Conservation (phyloP, 805 yeast species). For the Yamadazyma akitaensis region DNA sequence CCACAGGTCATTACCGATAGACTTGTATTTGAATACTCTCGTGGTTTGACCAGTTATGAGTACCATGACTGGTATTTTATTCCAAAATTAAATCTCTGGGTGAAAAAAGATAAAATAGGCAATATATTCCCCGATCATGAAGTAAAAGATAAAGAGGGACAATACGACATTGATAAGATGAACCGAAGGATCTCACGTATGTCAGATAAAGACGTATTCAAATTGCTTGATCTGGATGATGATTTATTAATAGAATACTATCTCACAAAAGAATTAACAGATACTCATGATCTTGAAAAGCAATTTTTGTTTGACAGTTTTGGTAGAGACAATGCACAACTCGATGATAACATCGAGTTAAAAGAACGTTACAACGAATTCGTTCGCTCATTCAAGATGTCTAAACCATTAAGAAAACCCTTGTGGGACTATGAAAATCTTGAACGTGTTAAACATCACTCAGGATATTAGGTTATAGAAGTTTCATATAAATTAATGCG, state of each 20-base stretch:
- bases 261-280: slow-evolving; percentile 19
- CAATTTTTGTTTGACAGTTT: slow-evolving; percentile 15
- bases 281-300: slow-evolving; percentile 18
- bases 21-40: slow-evolving; percentile 18
- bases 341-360: slow-evolving; percentile 1
- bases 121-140: slow-evolving; percentile 11
- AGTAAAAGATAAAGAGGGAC: slow-evolving; percentile 6
- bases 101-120: slow-evolving; percentile 13
- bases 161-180: slow-evolving; percentile 8
- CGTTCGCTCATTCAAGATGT: slow-evolving; percentile 15
- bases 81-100: slow-evolving; percentile 16
- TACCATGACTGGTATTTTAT: slow-evolving; percentile 19
- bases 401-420: slow-evolving; percentile 19
- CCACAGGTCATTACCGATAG: slow-evolving; percentile 17
- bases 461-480: not conserved
- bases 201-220: slow-evolving; percentile 15
- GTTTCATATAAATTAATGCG: no score
- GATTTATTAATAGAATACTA: slow-evolving; percentile 19
- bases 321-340: slow-evolving; percentile 13
- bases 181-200: slow-evolving; percentile 9
- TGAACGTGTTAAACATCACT: slow-evolving; percentile 12
- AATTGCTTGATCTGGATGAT: slow-evolving; percentile 16
- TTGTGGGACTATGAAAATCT: slow-evolving; percentile 20
- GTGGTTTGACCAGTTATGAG: slow-evolving; percentile 15
- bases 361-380: slow-evolving; percentile 15